A percentile compares a stretch with the other conserved stretches of the same genome.
These are phyloP conservation scores for Mycena kentingensis DNA, from an alignment of 768 basidiomycete genomes.

Conservation along the genomic window DNA sequence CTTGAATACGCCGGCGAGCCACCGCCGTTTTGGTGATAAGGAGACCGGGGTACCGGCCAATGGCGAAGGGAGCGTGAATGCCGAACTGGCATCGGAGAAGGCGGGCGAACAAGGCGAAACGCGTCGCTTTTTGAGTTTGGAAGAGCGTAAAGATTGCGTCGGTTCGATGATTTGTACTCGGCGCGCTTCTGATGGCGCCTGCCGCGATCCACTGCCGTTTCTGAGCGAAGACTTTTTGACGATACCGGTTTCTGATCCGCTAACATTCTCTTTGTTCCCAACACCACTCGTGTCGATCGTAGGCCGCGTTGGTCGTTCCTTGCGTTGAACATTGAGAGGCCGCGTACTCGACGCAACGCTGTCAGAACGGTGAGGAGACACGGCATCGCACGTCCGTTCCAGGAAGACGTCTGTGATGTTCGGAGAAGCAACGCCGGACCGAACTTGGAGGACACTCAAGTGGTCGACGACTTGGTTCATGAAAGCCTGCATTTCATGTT, in stretches of 20 bases:
- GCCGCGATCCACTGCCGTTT: slow-evolving; percentile 31
- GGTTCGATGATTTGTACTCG: slow-evolving; percentile 62
- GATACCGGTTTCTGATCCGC: slow-evolving; percentile 24
- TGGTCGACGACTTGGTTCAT: slow-evolving; percentile 85
- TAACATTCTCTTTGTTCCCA: slow-evolving; percentile 63
- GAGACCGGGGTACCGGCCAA: slow-evolving; percentile 46
- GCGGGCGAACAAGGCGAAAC: slow-evolving; percentile 40
- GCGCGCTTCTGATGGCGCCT: slow-evolving; percentile 32
- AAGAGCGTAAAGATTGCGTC: slow-evolving; percentile 24
- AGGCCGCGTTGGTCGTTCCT: slow-evolving; percentile 29
- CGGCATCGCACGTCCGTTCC: slow-evolving; percentile 2
- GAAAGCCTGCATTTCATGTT: slow-evolving; percentile 79
- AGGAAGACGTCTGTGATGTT: slow-evolving; percentile 14
- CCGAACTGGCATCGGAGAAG: slow-evolving; percentile 49
- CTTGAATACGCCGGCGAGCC: slow-evolving; percentile 89
- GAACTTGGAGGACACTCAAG: slow-evolving; percentile 72
- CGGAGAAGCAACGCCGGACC: no score
- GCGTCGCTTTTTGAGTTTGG: slow-evolving; percentile 40
- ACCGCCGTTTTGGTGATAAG: slow-evolving; percentile 60
- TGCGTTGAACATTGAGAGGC: slow-evolving; percentile 49
- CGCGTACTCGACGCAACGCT: slow-evolving; percentile 32
- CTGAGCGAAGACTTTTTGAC: slow-evolving; percentile 49
- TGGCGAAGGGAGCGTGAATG: slow-evolving; percentile 37
- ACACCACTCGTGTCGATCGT: slow-evolving; percentile 23
- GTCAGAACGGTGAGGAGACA: no score